Evolutionary conservation across 768 basidiomycete species (phyloP), one percentile per base, ranked within the genome.

Genomic region (Phaeolepiota aurea): DNA sequence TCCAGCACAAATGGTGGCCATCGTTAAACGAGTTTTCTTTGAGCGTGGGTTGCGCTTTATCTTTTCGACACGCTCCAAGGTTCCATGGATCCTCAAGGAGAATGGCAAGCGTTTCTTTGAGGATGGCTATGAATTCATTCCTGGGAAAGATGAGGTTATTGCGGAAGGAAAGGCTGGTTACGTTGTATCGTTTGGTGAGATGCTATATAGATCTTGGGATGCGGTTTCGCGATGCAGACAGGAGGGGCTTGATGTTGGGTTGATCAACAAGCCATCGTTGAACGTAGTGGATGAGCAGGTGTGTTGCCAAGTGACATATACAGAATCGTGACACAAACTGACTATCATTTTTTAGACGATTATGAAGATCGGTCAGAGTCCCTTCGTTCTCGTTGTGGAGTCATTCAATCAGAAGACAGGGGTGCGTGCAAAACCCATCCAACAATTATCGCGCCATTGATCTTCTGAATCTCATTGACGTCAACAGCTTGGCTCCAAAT

Each of bases 341-440:
- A n/a, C n/a, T n/a, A n/a, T n/a, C n/a, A n/a, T n/a, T n/a, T n/a
- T n/a, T 3, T 44, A 80, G 75, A 70, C 63, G 15, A 77, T 85
- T 48, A 69, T 54, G 57, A 86, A 87, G 68, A 72, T 86, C 33
- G 89, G 89, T 5, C 50, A 66, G 18, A 82, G 74, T 49, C 75
- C 74, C 14, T 90, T 90, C 59, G 87, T 91, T 20, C 72, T 92
- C 20, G 77, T 92, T 30, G 87, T 84, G 12, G 89, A 92, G 64
- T 84, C 85, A 13, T 69, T 86, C 42, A 91, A 87, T 66, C 84
- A 84, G 63, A 89, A 87, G 77, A 92, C 88, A 5, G 89, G 87
- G n/a, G 73, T 76, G 46, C 32, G 67, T 51, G 15, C 5, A 18
- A 16, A 11, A 23, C 32, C 5, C 41, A 20, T 20, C 4, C 32